Base-by-base conservation (phyloP, 2,329 filamentous ascomycete genomes). In the Ophiocordyceps camponoti-leonardi region DNA sequence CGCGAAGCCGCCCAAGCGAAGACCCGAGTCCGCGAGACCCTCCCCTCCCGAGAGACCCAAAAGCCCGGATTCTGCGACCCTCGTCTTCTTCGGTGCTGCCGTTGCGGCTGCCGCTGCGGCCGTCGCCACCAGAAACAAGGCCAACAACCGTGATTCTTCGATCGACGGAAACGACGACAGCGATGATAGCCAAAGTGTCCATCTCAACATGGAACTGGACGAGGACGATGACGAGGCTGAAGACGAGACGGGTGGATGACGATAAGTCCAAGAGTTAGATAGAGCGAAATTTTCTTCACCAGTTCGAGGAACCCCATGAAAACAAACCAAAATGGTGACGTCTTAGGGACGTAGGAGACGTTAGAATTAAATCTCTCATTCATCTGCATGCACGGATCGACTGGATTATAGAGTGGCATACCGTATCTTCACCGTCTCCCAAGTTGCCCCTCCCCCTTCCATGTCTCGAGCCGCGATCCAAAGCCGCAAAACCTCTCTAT, bases 201-300 rank as follows among this genome's bases (percentile, higher is more conserved):
- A 77, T 57, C 60, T 77, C 47, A 73, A 77, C 46, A 77, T 77
- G 71, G 72, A 74, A 42, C 56, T 78, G 11, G 73, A 77, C 11
- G 70, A 71, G 16, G 67, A 70, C 11, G 65, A 65, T 1, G 69
- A 70, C 11, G 65, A 65, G 1, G 69, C 68, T 0, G 59, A 56
- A 3, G 49, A 59, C 1, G 55, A 54, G 6, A 51, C 52, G 12
- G 50, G 58, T 10, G 49, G 55, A 14, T 45, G 40, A 45, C 42
- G 40, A 47, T 20, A 6, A 40, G 40, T 41, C 19, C 14, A 26
- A 3, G 40, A 23, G n/a, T 19, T 33, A 33, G 31, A 33, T 31
- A 4, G 8, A 13, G 13, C 13, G 13, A 33, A 33, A 11, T 19
- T 18, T 16, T 19, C 16, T 4, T 13, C 16, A 19, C 6, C 16